Evolutionary conservation across 192 early-diverging fungal genomes (phyloP).

Genomic region (Paraglomus occultum): DNA sequence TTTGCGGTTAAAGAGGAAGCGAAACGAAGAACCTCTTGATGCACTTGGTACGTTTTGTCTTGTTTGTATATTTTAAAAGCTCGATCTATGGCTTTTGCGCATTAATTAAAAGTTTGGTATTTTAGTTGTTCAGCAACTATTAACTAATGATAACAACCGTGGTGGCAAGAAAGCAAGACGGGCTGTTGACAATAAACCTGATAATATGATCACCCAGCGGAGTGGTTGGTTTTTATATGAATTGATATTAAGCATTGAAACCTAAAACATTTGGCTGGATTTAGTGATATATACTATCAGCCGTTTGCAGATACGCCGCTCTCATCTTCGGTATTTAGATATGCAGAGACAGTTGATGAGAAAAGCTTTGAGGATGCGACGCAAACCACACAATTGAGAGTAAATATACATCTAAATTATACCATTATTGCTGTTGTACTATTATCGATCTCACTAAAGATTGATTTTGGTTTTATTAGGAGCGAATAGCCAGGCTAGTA

Average conservation of each 20-base stretch:
- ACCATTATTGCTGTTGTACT: neutral
- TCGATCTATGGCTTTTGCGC: neutral
- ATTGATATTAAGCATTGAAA: neutral
- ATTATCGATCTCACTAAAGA: neutral
- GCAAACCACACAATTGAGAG: constrained; percentile 54
- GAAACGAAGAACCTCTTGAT: constrained; percentile 69
- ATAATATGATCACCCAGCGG: neutral
- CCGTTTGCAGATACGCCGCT: constrained; percentile 1
- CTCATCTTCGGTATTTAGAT: constrained; percentile 53
- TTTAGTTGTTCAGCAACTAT: constrained; percentile 54
- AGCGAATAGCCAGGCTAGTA: constrained; percentile 33
- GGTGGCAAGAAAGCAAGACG: constrained; percentile 9
- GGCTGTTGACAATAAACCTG: neutral
- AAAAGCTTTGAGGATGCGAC: constrained; percentile 52
- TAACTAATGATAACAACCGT: constrained; percentile 25
- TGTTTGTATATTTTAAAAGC: neutral
- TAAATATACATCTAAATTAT: constrained; percentile 5
- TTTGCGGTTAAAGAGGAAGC: constrained; percentile 76
- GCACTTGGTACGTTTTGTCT: constrained; percentile 51
- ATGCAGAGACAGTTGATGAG: constrained; percentile 68
- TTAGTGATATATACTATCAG: neutral
- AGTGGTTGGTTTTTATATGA: neutral
- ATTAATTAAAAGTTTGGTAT: neutral
- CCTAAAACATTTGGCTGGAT: neutral
- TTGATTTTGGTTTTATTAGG: constrained; percentile 18